A percentile compares a stretch with the other conserved stretches of the same genome.
Conservation (phyloP, 257 asterid genomes). For the Jacaranda copaia region DNA sequence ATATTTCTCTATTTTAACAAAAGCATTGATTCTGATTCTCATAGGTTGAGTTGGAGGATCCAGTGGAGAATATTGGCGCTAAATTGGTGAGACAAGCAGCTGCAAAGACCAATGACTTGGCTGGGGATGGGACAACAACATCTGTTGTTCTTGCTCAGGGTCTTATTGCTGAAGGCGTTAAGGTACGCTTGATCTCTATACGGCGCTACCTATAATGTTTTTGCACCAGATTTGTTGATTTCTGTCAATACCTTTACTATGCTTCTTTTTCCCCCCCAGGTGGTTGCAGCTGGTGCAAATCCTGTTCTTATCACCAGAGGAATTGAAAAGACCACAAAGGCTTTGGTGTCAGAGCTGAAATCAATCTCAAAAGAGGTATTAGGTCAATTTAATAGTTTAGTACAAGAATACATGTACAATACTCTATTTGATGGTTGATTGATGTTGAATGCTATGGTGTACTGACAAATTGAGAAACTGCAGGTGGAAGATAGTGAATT, state of each 20-base stretch:
- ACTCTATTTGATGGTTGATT: background rate
- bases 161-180: constrained; percentile 94
- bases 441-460: background rate
- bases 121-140: constrained; percentile 99
- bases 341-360: constrained; percentile 62
- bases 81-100: constrained; percentile 98
- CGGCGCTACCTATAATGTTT: background rate
- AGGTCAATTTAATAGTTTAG: background rate
- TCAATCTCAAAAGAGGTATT: constrained; percentile 63
- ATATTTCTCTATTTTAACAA: no score
- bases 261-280: constrained; percentile 38
- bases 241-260: background rate
- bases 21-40: background rate
- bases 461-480: constrained; percentile 25
- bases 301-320: constrained; percentile 70
- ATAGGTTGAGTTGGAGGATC: constrained; percentile 95
- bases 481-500: constrained; percentile 97
- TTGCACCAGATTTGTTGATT: background rate
- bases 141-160: constrained; percentile 99
- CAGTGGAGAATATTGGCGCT: constrained; percentile 97
- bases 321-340: constrained; percentile 59
- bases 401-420: background rate
- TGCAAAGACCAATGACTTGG: constrained; percentile 96
- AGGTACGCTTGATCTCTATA: constrained; percentile 50
- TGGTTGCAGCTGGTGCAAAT: constrained; percentile 72